phyloP scores from a whole-genome alignment of 2,329 filamentous ascomycete genomes.

The Ophiocordyceps robertsii region DNA sequence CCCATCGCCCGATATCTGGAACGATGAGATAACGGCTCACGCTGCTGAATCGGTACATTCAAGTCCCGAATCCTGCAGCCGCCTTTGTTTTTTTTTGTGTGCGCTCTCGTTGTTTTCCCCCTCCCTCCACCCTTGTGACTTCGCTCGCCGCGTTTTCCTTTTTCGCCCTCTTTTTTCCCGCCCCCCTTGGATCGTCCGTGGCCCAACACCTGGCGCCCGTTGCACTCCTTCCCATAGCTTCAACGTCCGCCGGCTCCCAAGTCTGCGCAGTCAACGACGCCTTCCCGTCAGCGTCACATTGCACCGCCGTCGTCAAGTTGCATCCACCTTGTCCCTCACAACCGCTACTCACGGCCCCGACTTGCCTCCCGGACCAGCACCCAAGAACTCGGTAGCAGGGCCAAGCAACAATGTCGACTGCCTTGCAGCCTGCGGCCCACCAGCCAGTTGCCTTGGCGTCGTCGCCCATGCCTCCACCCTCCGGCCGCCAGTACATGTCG shows the following conservation, averaged over 20 bases:
- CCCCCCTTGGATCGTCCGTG: background rate
- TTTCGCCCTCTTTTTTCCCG: background rate
- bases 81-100: background rate
- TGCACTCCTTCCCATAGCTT: background rate
- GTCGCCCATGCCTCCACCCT: slow-evolving; percentile 34
- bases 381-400: background rate
- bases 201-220: background rate
- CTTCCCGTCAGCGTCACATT: background rate
- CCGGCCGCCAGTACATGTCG: slow-evolving; percentile 38
- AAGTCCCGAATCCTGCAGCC: slow-evolving; percentile 6
- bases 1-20: slow-evolving; percentile 16
- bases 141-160: background rate
- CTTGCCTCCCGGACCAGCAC: background rate
- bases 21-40: slow-evolving; percentile 29
- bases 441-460: slow-evolving; percentile 36
- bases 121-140: too few relatives aligned
- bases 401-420: slow-evolving; percentile 30
- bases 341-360: background rate
- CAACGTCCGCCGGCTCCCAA: background rate
- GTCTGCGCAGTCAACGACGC: background rate
- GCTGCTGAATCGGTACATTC: slow-evolving; percentile 21
- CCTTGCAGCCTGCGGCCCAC: slow-evolving; percentile 46
- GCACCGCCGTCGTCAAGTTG: background rate
- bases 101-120: background rate
- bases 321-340: background rate